phyloP scores from a whole-genome alignment of 345 rosid species.

The Aquilaria yunnanensis region DNA sequence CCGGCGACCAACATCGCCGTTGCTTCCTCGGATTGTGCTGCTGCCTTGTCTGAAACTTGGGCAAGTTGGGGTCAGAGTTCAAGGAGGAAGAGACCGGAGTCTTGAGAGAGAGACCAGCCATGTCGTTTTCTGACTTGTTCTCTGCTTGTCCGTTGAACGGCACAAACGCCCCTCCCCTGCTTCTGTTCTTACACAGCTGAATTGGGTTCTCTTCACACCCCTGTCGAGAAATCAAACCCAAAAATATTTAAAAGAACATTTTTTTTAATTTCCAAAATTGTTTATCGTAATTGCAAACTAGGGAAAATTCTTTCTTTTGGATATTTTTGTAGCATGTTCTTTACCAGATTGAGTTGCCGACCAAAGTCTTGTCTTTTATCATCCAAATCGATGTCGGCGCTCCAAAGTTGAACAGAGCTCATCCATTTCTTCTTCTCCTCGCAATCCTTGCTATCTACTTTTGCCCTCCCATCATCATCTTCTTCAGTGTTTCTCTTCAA shows the following conservation, averaged over 20 bases:
- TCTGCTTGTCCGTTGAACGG: constrained; percentile 27
- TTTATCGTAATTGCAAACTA: not conserved
- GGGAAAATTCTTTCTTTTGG: not conserved
- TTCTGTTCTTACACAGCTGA: constrained; percentile 23
- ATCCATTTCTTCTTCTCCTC: constrained; percentile 55
- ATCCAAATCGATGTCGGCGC: constrained; percentile 8
- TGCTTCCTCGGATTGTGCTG: constrained; percentile 47
- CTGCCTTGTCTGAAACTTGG: constrained; percentile 25
- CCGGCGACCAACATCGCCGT: constrained; percentile 78
- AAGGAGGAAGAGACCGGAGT: constrained; percentile 27
- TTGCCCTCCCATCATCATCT: constrained; percentile 16
- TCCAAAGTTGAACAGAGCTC: constrained; percentile 71
- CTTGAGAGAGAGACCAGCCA: constrained; percentile 31
- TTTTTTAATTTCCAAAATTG: not conserved
- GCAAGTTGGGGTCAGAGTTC: constrained; percentile 21
- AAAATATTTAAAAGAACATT: not conserved
- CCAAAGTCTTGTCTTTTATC: constrained; percentile 19
- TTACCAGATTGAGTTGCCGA: constrained; percentile 39
- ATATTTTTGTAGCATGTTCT: not conserved
- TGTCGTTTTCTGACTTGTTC: constrained; percentile 26
- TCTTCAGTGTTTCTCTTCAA: constrained; percentile 26
- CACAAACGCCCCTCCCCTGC: constrained; percentile 32
- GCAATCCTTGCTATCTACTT: constrained; percentile 21
- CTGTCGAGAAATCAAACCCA: constrained; percentile 17
- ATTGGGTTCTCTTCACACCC: constrained; percentile 33